Evolutionary conservation across 257 asterid species (phyloP).

Genomic region (Pogostemon cablin): DNA sequence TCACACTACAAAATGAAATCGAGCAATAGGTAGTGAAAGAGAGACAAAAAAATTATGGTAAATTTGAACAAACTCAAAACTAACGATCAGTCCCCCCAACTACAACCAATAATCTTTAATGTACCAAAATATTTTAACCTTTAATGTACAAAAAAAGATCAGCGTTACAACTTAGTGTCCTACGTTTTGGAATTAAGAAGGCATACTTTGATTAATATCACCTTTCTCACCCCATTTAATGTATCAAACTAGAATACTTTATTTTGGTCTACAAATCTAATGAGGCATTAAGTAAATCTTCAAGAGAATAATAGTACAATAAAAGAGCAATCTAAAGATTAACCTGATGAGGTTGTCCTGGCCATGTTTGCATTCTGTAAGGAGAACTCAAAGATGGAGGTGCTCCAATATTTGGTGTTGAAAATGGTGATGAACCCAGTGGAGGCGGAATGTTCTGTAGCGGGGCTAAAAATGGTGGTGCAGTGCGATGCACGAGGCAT

Average conservation of each 20-base stretch:
- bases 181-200: not conserved
- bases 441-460: conserved; percentile 59
- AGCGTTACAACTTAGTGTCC: not conserved
- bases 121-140: not conserved
- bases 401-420: conserved; percentile 55
- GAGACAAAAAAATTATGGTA: no score
- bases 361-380: conserved; percentile 71
- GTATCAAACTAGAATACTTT: not conserved
- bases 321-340: conserved; percentile 25
- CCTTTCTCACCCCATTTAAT: not conserved
- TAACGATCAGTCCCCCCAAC: no score
- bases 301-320: not conserved
- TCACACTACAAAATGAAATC: no score
- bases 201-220: conserved; percentile 1
- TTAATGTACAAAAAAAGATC: conserved; percentile 11
- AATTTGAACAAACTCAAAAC: no score
- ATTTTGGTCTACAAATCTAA: not conserved
- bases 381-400: conserved; percentile 61
- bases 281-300: not conserved
- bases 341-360: conserved; percentile 74
- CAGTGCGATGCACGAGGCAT: not conserved
- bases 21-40: no score
- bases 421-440: conserved; percentile 61
- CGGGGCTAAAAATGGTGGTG: conserved; percentile 35
- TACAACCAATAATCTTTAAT: no score